Base-by-base conservation (phyloP, 768 basidiomycete genomes). In the Mycena rosella region DNA sequence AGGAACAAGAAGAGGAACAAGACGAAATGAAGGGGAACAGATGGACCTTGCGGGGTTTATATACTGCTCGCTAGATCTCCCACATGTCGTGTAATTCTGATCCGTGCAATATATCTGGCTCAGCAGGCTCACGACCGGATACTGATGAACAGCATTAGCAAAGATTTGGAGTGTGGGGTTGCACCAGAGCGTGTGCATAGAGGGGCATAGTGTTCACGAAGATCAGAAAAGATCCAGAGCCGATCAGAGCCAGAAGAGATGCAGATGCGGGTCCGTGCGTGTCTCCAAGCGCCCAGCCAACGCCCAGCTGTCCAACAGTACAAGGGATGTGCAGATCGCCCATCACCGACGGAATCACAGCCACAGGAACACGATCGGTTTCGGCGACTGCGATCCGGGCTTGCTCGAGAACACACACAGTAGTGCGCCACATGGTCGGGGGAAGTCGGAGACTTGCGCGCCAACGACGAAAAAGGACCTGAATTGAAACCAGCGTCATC, bases 1-100 rank as follows among this genome's bases (percentile, higher is more conserved):
- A 44, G 18, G 49, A 51, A 65, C 40, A 44, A n/a, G 51, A 40
- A 51, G 40, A 32, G 27, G 9, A 45, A 32, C 42, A 38, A 68
- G 15, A 38, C 58, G 48, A 47, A 27, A 22, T 29, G 38, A 29
- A 51, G 36, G 26, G 53, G 59, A 26, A 29, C n/a, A 26, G 44
- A 61, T 29, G 55, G 2, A 29, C 24, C 5, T n/a, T 30, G 13
- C 3, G 49, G 1, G 49, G 29, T 59, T 53, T 59, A 59, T 65
- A 56, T 64, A 63, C 53, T 44, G 20, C 6, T 38, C 38, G 15
- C 8, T 3, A 38, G 38, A 44, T 44, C 42, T 44, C 42, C n/a
- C 42, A 20, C 42, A 44, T 14, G 6, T n/a, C 42, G 42, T 44
- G 42, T 44, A 26, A 3, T 14, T 48, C 47, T 48, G 47, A 48